Base-by-base conservation (phyloP, 441 rosid genomes). In the Pelargonium cotyledonis region DNA sequence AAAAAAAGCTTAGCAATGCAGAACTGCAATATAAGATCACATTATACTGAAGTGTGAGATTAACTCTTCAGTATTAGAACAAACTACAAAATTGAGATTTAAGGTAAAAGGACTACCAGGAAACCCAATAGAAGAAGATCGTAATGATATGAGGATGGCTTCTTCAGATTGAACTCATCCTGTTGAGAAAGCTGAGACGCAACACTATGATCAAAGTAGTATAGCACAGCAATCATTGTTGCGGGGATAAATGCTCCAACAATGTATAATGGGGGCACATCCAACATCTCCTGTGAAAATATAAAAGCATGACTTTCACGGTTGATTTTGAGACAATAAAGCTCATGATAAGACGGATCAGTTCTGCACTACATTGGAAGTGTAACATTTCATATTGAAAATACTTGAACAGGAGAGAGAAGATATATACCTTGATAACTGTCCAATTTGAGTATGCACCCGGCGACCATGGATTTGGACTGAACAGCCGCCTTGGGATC, bases 131-230 rank as follows among this genome's bases (percentile, higher is more conserved):
- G 89, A 46, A 89, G 88, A 63, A 89, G 91, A 72, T 89, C 95
- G 69, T 84, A 87, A 68, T 89, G 95, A 77, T 89, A 89, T 49
- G 89, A 87, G 75, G 95, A 43, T 40, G 95, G 95, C 76, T 87
- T 89, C 80, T 89, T 89, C 80, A 89, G 84, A 82, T 89, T 89
- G 77, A 87, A 89, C 65, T 89, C 95, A 72, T 87, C 78, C 62
- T 87, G 95, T 74, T 89, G 95, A 16, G 95, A 89, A 67, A 89
- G 86, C 76, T 89, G 95, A 69, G 95, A 89, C 26, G 95, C 95
- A 64, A 89, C 90, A 66, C 95, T 89, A 81, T 89, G 95, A 79
- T 89, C 95, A 65, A 89, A 89, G 84, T 88, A 86, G 81, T 86
- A 88, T 64, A 88, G 88, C 71, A 88, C 94, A 0, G 94, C 91